Percentiles rank a stretch among this genome's conserved stretches.
These are phyloP conservation scores for Cryptococcus sp. DNA, from an alignment of 1,284 basidiomycete genomes.

Conservation along the genomic window DNA sequence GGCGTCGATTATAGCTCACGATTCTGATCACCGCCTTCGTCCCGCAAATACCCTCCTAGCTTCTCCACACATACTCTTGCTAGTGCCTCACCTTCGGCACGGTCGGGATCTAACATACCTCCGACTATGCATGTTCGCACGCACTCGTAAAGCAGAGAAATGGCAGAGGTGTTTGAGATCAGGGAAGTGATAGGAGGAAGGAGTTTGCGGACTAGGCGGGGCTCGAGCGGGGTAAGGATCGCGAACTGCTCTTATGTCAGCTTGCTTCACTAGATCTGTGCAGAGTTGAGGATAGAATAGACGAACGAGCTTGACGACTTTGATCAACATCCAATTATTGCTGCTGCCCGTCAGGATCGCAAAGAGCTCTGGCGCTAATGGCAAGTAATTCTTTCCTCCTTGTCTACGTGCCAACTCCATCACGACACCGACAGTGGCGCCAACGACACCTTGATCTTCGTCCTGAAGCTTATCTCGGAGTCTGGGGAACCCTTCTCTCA, in stretches of 20 bases:
- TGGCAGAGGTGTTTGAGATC: constrained; percentile 93
- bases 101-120: constrained; percentile 82
- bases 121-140: constrained; percentile 98
- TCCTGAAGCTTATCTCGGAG: constrained; percentile 86
- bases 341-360: constrained; percentile 89
- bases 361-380: constrained; percentile 89
- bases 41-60: constrained; percentile 85
- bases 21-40: constrained; percentile 82
- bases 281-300: background rate
- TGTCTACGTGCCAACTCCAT: constrained; percentile 81
- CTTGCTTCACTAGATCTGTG: constrained; percentile 1
- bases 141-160: constrained; percentile 95
- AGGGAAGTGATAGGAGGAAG: constrained; percentile 90
- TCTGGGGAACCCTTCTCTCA: constrained; percentile 66
- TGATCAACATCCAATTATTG: constrained; percentile 99
- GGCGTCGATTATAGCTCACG: constrained; percentile 56
- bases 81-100: constrained; percentile 69
- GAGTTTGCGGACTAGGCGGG: constrained; percentile 89
- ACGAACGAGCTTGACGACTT: constrained; percentile 90
- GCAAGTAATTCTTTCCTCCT: constrained; percentile 75
- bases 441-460: constrained; percentile 82
- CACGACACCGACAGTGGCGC: constrained; percentile 89
- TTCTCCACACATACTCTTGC: constrained; percentile 91
- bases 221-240: constrained; percentile 84
- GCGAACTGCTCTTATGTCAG: constrained; percentile 67